Percentiles rank a stretch among this genome's conserved stretches.
Conservation (phyloP, 1,139 yeast genomes). For the Candida sanyaensis region DNA sequence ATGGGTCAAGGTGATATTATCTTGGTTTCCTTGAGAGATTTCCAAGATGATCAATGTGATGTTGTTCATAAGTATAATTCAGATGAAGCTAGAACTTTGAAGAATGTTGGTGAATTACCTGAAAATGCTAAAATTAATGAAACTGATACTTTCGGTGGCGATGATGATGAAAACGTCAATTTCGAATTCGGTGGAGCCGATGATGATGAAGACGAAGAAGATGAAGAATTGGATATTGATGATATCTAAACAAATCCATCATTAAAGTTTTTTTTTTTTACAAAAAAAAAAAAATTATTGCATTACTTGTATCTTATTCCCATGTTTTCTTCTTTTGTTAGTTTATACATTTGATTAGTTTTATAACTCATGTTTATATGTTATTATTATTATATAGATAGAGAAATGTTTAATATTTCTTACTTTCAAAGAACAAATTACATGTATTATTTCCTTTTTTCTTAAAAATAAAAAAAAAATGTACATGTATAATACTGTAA, state of each 20-base stretch:
- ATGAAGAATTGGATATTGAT: conserved; percentile 76
- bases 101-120: conserved; percentile 95
- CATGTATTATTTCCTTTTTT: not conserved
- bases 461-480: not conserved
- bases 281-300: not conserved
- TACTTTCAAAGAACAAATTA: not conserved
- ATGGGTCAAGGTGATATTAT: conserved; percentile 99
- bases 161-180: conserved; percentile 96
- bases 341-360: too few relatives aligned
- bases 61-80: conserved; percentile 96
- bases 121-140: conserved; percentile 96
- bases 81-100: conserved; percentile 97
- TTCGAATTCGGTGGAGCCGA: conserved; percentile 98
- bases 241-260: conserved; percentile 53
- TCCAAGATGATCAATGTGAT: conserved; percentile 98
- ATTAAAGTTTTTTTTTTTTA: not conserved
- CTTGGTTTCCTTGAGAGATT: conserved; percentile 93
- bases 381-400: conserved; percentile 5
- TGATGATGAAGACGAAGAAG: conserved; percentile 68
- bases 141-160: conserved; percentile 96
- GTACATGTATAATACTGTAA: not conserved
- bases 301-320: conserved; percentile 4
- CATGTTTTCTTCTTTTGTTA: not conserved
- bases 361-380: not conserved
- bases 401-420: conserved; percentile 1